These are phyloP conservation scores for Schrenkiella parvula DNA, from an alignment of 345 rosid species.

Conservation along the genomic window DNA sequence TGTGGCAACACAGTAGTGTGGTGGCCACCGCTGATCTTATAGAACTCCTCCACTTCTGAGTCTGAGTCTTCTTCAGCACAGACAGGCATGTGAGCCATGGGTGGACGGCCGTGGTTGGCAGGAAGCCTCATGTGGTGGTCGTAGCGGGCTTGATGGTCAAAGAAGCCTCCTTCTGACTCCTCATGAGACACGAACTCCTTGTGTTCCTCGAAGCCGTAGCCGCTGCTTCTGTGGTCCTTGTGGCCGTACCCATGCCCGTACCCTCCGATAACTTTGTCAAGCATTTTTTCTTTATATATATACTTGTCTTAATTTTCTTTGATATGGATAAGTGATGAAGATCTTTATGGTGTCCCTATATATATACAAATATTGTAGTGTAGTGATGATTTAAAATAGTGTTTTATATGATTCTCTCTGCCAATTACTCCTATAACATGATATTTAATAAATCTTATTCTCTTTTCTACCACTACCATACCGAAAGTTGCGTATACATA, in stretches of 20 bases:
- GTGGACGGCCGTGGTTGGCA: slow-evolving; percentile 24
- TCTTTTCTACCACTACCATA: slow-evolving; percentile 16
- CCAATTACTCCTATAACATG: not conserved
- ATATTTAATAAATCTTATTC: slow-evolving; percentile 20
- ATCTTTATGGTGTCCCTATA: not conserved
- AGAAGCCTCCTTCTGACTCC: slow-evolving; percentile 8
- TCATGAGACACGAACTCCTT: slow-evolving; percentile 11
- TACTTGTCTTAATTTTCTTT: slow-evolving; percentile 8
- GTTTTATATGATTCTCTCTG: not conserved
- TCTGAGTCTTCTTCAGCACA: slow-evolving; percentile 22
- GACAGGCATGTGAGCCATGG: slow-evolving; percentile 18
- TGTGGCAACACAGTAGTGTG: not conserved
- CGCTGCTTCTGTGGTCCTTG: not conserved
- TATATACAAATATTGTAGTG: slow-evolving; percentile 9
- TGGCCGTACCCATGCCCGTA: not conserved
- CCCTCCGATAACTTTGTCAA: slow-evolving; percentile 9
- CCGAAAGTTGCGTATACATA: slow-evolving; percentile 30
- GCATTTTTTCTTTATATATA: slow-evolving; percentile 14
- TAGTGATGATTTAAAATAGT: not conserved
- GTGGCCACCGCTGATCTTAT: not conserved
- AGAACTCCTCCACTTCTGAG: slow-evolving; percentile 17
- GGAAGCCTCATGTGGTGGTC: slow-evolving; percentile 20
- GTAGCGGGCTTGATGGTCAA: slow-evolving; percentile 10
- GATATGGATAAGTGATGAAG: not conserved
- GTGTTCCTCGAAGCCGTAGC: slow-evolving; percentile 13